Conservation (phyloP, 768 basidiomycete species). For the Amyloporia xantha region DNA sequence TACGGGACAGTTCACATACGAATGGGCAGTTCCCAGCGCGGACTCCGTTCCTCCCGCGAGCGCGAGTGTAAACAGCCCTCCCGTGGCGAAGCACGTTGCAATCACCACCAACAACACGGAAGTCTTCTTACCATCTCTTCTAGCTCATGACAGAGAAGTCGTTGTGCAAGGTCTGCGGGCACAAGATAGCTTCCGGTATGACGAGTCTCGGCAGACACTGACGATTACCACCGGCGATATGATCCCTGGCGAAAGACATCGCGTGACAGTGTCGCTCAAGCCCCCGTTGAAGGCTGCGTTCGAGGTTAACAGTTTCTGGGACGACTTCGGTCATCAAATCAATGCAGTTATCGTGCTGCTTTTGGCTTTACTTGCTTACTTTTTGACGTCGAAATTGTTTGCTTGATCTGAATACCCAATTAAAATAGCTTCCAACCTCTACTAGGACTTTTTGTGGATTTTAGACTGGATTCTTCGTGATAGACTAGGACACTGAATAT, state of each 20-base stretch:
- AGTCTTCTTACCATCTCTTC: conserved; percentile 65
- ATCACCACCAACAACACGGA: conserved; percentile 66
- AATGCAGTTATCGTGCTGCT: conserved; percentile 2
- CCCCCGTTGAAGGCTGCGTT: conserved; percentile 49
- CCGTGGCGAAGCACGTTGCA: conserved; percentile 31
- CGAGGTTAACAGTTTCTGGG: conserved; percentile 56
- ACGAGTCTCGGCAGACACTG: conserved; percentile 65
- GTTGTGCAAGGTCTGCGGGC: conserved; percentile 48
- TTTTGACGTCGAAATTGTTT: no score
- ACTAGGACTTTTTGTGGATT: no score
- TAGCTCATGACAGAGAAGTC: conserved; percentile 52
- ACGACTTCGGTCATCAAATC: conserved; percentile 38
- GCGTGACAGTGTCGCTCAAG: conserved; percentile 46
- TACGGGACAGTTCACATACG: conserved; percentile 56
- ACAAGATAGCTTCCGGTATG: conserved; percentile 50
- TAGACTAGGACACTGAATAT: no score
- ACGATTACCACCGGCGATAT: conserved; percentile 47
- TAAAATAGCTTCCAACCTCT: no score
- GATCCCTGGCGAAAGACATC: conserved; percentile 40
- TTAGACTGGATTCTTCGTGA: no score
- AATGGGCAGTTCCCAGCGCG: conserved; percentile 43
- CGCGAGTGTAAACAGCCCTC: conserved; percentile 29
- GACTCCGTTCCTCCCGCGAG: conserved; percentile 1
- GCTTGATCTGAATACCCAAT: no score
- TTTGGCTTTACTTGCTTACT: no score